Conservation (phyloP, 805 yeast genomes). For the Millerozyma acaciae region DNA sequence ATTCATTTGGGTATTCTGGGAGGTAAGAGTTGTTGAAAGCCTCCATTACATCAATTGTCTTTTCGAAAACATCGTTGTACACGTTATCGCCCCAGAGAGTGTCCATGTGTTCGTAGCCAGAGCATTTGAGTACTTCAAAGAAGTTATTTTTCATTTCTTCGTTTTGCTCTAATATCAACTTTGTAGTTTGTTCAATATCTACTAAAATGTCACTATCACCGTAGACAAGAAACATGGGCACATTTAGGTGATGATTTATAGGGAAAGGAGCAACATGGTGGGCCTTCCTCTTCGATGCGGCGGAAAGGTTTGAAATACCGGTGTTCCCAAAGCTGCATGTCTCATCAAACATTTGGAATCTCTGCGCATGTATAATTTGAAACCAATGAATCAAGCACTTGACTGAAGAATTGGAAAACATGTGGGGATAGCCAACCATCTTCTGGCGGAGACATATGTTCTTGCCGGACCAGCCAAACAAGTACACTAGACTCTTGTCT, state of each 20-base stretch:
- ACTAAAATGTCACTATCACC: conserved; percentile 28
- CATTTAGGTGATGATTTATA: conserved; percentile 23
- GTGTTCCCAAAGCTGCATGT: conserved; percentile 22
- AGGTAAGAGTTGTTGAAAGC: neutral
- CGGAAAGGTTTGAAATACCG: conserved; percentile 15
- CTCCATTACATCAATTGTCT: conserved; percentile 13
- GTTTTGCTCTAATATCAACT: conserved; percentile 21
- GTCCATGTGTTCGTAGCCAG: conserved; percentile 30
- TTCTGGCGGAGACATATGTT: conserved; percentile 22
- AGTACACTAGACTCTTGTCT: conserved; percentile 17
- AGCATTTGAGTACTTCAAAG: conserved; percentile 16
- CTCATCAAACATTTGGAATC: conserved; percentile 33
- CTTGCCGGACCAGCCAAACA: conserved; percentile 26
- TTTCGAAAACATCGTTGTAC: conserved; percentile 20
- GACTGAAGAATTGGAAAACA: conserved; percentile 27
- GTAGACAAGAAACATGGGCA: conserved; percentile 25
- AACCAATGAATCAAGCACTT: conserved; percentile 30
- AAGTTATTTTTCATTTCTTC: conserved; percentile 18
- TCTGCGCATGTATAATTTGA: conserved; percentile 24
- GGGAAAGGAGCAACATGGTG: conserved; percentile 27
- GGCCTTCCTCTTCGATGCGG: conserved; percentile 12
- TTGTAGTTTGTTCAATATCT: conserved; percentile 21
- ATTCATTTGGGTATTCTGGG: too few relatives aligned
- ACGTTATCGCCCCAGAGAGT: conserved; percentile 27
- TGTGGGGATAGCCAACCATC: conserved; percentile 25